These are phyloP conservation scores for Zychaea mexicana DNA, from an alignment of 371 early-diverging fungal genomes.

Conservation along the genomic window DNA sequence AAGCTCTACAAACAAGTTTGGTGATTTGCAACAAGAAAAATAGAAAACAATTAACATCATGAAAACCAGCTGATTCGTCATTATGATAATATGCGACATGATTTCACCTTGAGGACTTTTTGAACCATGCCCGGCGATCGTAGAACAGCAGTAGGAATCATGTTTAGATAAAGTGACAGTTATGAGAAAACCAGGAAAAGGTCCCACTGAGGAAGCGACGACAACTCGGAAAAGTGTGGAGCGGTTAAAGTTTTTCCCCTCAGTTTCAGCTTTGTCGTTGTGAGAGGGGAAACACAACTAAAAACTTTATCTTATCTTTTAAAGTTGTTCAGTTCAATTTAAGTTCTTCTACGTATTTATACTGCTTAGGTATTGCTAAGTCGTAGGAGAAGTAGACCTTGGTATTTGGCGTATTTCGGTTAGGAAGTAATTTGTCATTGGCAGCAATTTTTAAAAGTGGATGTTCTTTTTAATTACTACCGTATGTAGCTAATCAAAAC, in stretches of 20 bases:
- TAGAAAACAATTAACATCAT: background rate
- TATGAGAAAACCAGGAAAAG: background rate
- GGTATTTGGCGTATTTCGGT: no score
- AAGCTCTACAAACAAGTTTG: conserved; percentile 29
- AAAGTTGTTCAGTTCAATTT: no score
- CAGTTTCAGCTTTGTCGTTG: background rate
- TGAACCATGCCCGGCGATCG: conserved; percentile 22
- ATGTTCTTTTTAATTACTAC: no score
- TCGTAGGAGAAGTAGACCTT: no score
- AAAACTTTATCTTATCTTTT: background rate
- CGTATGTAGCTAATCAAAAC: no score
- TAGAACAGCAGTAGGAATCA: conserved; percentile 17
- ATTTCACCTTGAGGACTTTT: conserved; percentile 19
- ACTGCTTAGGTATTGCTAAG: no score
- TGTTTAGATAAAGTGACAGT: background rate
- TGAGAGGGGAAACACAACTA: background rate
- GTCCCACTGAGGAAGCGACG: background rate
- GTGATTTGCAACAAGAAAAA: background rate
- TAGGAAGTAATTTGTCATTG: no score
- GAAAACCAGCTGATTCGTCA: background rate
- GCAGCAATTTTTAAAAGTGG: no score
- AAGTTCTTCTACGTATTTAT: no score
- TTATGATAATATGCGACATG: no score
- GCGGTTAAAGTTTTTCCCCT: conserved; percentile 7
- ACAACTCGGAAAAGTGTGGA: background rate